Evolutionary conservation across 2,329 filamentous ascomycete genomes (phyloP).

Genomic region (Fusarium citri): DNA sequence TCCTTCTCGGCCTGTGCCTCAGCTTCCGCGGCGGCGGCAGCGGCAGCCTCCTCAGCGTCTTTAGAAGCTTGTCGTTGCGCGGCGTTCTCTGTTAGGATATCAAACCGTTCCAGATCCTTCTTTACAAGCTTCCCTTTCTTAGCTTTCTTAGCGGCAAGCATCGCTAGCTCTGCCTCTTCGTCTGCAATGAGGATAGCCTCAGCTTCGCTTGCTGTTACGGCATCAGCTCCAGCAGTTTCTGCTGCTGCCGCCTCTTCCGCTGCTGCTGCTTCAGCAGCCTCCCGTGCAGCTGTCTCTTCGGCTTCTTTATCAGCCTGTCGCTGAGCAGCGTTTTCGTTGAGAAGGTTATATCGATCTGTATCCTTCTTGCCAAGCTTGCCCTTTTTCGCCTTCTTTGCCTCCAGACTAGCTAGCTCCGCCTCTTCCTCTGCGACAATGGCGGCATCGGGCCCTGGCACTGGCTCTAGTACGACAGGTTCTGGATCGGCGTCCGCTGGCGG

Average conservation of each 20-base stretch:
- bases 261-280: constrained; percentile 33
- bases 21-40: constrained; percentile 17
- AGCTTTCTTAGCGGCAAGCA: constrained; percentile 37
- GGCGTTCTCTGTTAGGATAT: constrained; percentile 40
- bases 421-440: constrained; percentile 38
- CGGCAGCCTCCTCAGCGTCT: constrained; percentile 43
- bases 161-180: constrained; percentile 41
- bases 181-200: constrained; percentile 30
- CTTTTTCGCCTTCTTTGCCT: constrained; percentile 40
- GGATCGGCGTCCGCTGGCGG: constrained; percentile 16
- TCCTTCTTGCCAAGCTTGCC: constrained; percentile 43
- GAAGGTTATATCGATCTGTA: constrained; percentile 33
- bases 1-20: constrained; percentile 40
- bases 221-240: constrained; percentile 34
- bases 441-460: constrained; percentile 28
- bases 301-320: constrained; percentile 34
- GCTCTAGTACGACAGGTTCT: constrained; percentile 10
- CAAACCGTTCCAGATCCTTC: constrained; percentile 41
- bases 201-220: constrained; percentile 29
- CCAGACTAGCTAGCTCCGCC: constrained; percentile 32
- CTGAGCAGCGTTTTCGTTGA: constrained; percentile 34
- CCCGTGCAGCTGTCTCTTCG: constrained; percentile 40
- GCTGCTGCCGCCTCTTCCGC: constrained; percentile 28
- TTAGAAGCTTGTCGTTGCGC: constrained; percentile 35
- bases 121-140: constrained; percentile 41